phyloP scores from a whole-genome alignment of 2,329 filamentous ascomycete species.

The Lecanicillium sp. region DNA sequence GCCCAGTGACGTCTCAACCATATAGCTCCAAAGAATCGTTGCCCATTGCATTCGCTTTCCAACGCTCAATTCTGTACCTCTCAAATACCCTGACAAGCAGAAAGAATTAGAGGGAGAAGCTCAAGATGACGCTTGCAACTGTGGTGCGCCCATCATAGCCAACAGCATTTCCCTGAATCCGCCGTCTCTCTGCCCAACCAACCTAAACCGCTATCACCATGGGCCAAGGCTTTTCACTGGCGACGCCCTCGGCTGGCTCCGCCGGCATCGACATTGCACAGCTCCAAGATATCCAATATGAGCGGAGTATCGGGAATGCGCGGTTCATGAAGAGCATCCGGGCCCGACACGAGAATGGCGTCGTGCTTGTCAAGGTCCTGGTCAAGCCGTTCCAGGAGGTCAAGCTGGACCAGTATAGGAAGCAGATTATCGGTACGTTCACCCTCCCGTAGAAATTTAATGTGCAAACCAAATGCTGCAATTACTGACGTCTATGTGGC shows the following conservation, averaged over 20 bases:
- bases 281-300: conserved; percentile 82
- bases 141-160: too few relatives aligned
- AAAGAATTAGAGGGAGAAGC: background rate
- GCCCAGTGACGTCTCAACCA: too few relatives aligned
- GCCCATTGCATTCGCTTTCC: too few relatives aligned
- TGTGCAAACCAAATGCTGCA: too few relatives aligned
- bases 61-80: too few relatives aligned
- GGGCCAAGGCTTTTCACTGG: conserved; percentile 95
- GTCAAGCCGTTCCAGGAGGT: conserved; percentile 85
- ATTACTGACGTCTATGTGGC: too few relatives aligned
- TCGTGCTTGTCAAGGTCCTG: conserved; percentile 89
- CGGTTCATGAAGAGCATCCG: conserved; percentile 96
- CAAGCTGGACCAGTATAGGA: conserved; percentile 70
- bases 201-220: conserved; percentile 38
- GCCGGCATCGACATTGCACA: conserved; percentile 92
- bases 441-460: background rate
- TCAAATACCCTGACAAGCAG: too few relatives aligned
- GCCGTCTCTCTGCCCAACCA: background rate
- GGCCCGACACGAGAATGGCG: conserved; percentile 79
- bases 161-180: background rate
- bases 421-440: conserved; percentile 58
- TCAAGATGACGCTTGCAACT: background rate
- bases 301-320: conserved; percentile 83
- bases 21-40: too few relatives aligned
- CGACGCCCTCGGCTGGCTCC: conserved; percentile 82